Base-by-base conservation (phyloP, 2,329 filamentous ascomycete genomes). In the Ceratocystis variospora region DNA sequence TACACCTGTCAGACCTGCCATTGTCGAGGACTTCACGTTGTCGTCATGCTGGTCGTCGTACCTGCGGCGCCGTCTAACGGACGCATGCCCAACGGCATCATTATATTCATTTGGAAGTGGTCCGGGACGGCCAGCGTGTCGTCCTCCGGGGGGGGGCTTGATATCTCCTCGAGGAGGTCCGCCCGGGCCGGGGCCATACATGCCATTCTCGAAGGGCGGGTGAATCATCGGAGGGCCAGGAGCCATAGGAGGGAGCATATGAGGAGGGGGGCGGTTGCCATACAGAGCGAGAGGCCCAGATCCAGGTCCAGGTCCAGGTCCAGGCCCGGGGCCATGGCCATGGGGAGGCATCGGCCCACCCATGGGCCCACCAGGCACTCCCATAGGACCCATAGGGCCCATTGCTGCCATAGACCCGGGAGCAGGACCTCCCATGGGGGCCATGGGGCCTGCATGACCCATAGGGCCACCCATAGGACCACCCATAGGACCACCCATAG, bases 1-100 rank as follows among this genome's bases (percentile, higher is more conserved):
- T 33, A 74, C 73, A 3, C 78, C 78, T 48, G 74, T 76, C 48
- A 82, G 74, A 3, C 80, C 80, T 31, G 80, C 80, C 71, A 81
- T 72, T 59, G 77, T 74, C 62, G 79, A 80, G 33, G 75, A 75
- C 69, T 71, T 75, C 50, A 68, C 63, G 41, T 66, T 63, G 63
- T 63, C 66, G 44, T 61, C 63, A 50, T 66, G 57, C 25, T 41
- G 50, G 63, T 63, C 62, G 62, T 64, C 66, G 66, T 64, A 67
- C 66, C 63, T 68, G 66, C 48, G 63, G 63, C 63, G 66, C 66
- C 66, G 66, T 68, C 66, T 68, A 53, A 41, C 61, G 63, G 66
- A 48, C 66, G 55, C 59, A 48, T 55, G 66, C 66, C 66, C 66
- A n/a, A 48, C 61, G 64, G 66, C 66, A 63, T 68, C 63, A 65